These are phyloP conservation scores for Mucor saturninus DNA, from an alignment of 371 early-diverging fungal species.

Conservation along the genomic window DNA sequence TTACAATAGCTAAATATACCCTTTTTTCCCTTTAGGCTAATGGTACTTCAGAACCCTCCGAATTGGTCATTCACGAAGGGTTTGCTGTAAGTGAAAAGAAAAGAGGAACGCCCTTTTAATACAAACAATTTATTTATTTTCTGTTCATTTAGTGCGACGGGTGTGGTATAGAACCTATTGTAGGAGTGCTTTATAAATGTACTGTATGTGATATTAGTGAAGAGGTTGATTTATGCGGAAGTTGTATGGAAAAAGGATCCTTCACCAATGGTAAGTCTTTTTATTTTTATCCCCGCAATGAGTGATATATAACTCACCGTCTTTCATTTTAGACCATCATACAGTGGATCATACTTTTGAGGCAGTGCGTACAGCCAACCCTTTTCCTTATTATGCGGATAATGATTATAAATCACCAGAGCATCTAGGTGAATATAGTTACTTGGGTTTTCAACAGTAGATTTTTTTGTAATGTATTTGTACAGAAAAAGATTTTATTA, in stretches of 20 bases:
- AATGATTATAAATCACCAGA: slow-evolving; percentile 52
- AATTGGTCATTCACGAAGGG: slow-evolving; percentile 55
- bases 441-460: slow-evolving; percentile 44
- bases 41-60: slow-evolving; percentile 10
- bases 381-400: slow-evolving; percentile 55
- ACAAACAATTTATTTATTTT: neutral
- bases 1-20: too few species aligned
- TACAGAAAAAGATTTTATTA: neutral
- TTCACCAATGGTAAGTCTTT: slow-evolving; percentile 52
- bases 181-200: slow-evolving; percentile 66
- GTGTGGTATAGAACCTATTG: slow-evolving; percentile 67
- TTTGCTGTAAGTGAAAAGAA: slow-evolving; percentile 55
- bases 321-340: slow-evolving; percentile 44
- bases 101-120: neutral
- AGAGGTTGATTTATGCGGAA: slow-evolving; percentile 57
- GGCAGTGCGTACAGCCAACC: slow-evolving; percentile 46
- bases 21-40: slow-evolving; percentile 1
- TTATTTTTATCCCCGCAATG: neutral
- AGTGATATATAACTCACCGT: too few species aligned
- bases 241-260: slow-evolving; percentile 49
- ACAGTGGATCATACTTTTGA: slow-evolving; percentile 55
- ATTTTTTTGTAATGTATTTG: neutral
- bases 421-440: slow-evolving; percentile 56
- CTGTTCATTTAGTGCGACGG: slow-evolving; percentile 52
- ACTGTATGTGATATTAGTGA: slow-evolving; percentile 60